phyloP scores from a whole-genome alignment of 2,329 filamentous ascomycete species.

The Metarhizium album region DNA sequence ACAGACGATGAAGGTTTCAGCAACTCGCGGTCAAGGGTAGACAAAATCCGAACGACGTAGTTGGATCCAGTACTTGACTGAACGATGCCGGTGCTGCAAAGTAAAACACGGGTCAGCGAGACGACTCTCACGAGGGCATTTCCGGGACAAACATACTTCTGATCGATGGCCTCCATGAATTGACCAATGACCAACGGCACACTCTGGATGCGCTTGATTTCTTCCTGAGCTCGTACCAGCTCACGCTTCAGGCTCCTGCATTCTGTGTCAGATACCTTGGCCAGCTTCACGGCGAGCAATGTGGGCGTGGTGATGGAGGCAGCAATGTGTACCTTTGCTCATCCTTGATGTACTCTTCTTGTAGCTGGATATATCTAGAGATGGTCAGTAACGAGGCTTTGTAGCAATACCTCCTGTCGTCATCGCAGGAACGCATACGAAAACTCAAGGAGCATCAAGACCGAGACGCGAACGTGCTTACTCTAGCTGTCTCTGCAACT shows the following conservation, averaged over 20 bases:
- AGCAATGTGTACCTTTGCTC: conserved; percentile 82
- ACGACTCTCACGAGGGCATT: not conserved
- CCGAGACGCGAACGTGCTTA: conserved; percentile 33
- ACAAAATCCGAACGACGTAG: conserved; percentile 97
- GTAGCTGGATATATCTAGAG: conserved; percentile 78
- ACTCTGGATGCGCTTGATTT: conserved; percentile 99
- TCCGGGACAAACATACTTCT: conserved; percentile 57
- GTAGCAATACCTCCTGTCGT: not conserved
- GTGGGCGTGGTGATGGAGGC: not conserved
- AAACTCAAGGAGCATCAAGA: not conserved
- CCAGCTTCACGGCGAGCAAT: not conserved
- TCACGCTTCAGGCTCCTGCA: conserved; percentile 87
- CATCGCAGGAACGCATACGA: not conserved
- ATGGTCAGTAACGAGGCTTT: conserved; percentile 13
- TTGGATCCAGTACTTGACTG: conserved; percentile 97
- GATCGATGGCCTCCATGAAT: conserved; percentile 99
- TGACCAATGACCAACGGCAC: conserved; percentile 96
- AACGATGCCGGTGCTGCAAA: conserved; percentile 83
- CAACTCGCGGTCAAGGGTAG: conserved; percentile 93
- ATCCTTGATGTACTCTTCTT: conserved; percentile 99
- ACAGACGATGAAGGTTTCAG: conserved; percentile 97
- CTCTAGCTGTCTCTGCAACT: conserved; percentile 92
- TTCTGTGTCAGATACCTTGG: conserved; percentile 11
- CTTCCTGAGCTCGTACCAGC: conserved; percentile 92
- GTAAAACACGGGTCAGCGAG: not conserved